Base-by-base conservation (phyloP, 2,329 filamentous ascomycete genomes). In the Curvularia eragrostidis region DNA sequence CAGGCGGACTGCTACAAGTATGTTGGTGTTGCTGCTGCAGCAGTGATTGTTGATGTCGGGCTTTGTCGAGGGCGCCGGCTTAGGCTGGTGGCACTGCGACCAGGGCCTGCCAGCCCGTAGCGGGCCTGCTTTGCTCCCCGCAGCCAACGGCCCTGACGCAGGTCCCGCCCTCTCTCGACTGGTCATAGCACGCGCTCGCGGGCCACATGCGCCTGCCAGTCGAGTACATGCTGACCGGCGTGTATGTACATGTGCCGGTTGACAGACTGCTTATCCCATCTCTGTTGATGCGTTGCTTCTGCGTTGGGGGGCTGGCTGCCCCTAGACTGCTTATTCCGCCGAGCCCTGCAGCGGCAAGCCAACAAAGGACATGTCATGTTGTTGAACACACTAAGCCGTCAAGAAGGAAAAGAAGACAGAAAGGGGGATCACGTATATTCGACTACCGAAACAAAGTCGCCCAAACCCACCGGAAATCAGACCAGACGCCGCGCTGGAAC, bases 401-500 rank as follows among this genome's bases (percentile, higher is more conserved):
- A 13, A 19, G 8, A 8, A 32, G 26, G 9, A 13, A 24, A 42
- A 42, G 4, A 18, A 23, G 18, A n/a, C 21, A 26, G n/a, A 46
- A 28, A 18, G 26, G 26, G n/a, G n/a, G 41, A n/a, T 19, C 24
- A 38, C 50, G 48, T 21, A 34, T 43, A 43, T 43, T 52, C 23
- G 28, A 12, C 39, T 24, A 47, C 39, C 13, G 8, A 32, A 42
- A 38, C 24, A 54, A 44, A 43, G 48, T 54, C 48, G 61, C 61
- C 59, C 59, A 46, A 50, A 61, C 32, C 50, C 61, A 30, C 32
- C 21, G 26, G 53, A 52, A 56, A 43, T 36, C 49, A 56, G 52
- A 48, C 59, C 52, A 62, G 61, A 72, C 68, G 62, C 70, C 70
- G 63, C 64, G 67, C 70, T 69, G 56, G 63, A 57, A 61, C 39